A percentile compares a stretch with the other conserved stretches of the same genome.
Conservation (phyloP, 371 early-diverging fungal genomes). For the Mucor indicus region DNA sequence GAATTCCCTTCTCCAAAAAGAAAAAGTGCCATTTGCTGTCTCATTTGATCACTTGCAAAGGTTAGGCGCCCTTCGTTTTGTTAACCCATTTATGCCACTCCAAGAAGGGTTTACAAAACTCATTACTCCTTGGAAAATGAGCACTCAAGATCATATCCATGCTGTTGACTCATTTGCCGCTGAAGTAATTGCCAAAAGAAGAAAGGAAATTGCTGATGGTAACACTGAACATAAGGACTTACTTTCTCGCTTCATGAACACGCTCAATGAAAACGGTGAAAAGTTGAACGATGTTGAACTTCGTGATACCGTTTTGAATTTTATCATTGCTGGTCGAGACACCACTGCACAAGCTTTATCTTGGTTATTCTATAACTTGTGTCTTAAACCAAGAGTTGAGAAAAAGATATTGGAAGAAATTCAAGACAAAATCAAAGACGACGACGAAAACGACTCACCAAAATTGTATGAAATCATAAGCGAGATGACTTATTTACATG, state of each 20-base stretch:
- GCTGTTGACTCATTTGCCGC: constrained; percentile 44
- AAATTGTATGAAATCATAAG: constrained; percentile 49
- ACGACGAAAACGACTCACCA: constrained; percentile 25
- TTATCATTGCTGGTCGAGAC: constrained; percentile 62
- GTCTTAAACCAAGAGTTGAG: constrained; percentile 41
- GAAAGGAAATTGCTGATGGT: constrained; percentile 20
- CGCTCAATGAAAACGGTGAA: constrained; percentile 35
- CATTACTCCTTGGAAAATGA: constrained; percentile 27
- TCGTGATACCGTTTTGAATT: constrained; percentile 50
- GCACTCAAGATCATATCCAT: constrained; percentile 26
- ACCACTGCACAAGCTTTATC: constrained; percentile 73
- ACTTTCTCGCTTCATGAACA: constrained; percentile 32
- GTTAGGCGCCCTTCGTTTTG: constrained; percentile 18
- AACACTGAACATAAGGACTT: constrained; percentile 27
- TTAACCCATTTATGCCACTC: constrained; percentile 33
- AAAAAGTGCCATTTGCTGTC: constrained; percentile 43
- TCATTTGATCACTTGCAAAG: constrained; percentile 52
- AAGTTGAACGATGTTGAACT: constrained; percentile 38
- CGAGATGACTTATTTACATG: constrained; percentile 17
- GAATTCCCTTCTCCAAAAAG: constrained; percentile 15
- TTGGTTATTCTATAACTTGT: constrained; percentile 61
- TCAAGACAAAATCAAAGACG: constrained; percentile 23
- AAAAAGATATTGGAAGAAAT: constrained; percentile 48
- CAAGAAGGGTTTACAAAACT: constrained; percentile 27
- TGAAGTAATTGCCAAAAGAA: constrained; percentile 38